Base-by-base conservation (phyloP, 495 filamentous ascomycete species). In the Aspergillus panamensis region DNA sequence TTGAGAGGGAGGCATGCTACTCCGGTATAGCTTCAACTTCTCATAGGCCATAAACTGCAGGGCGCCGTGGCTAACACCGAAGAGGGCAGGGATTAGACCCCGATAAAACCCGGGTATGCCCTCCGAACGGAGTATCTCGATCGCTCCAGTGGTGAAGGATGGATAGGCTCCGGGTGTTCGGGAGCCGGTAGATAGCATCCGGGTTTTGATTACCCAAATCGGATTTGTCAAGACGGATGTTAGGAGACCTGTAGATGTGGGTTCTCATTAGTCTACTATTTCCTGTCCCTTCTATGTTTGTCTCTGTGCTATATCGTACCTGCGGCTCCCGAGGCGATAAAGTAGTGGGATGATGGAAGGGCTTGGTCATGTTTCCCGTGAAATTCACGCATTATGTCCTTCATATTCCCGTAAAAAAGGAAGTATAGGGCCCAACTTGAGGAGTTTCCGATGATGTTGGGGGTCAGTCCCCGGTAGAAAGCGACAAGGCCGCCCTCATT, bases 31-130 rank as follows among this genome's bases (percentile, higher is more conserved):
- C 75, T 96, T 92, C 48, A 96, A 74, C 37, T 88, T 83, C 63
- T 97, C 95, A 70, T 99, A 99, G 5, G 92, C 90, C 72, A 91
- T 91, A 69, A 99, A 97, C 65, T 97, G 94, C 51, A 99, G 83
- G 14, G 92, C 93, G 30, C 95, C 93, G 68, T 99, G 93, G 55
- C 84, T 87, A 55, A 97, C 92, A n/a, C 93, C 94, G 55, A 97
- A 81, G 43, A 96, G 77, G 13, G 88, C 86, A 31, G 95, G 89
- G 3, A 90, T 71, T 29, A 97, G 76, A 8, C 92, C 92, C 6
- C 91, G 84, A 67, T 94, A 96, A 62, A 95, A 91, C 7, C 92
- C 92, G 6, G 70, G 66, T 47, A 87, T 53, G 8, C 94, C 94
- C 66, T 97, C 91, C 25, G 73, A 73, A 6, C 66, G 72, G 47